A percentile compares a stretch with the other conserved stretches of the same genome.
These are phyloP conservation scores for Linnemannia hyalina DNA, from an alignment of 192 early-diverging fungal genomes.

Conservation along the genomic window DNA sequence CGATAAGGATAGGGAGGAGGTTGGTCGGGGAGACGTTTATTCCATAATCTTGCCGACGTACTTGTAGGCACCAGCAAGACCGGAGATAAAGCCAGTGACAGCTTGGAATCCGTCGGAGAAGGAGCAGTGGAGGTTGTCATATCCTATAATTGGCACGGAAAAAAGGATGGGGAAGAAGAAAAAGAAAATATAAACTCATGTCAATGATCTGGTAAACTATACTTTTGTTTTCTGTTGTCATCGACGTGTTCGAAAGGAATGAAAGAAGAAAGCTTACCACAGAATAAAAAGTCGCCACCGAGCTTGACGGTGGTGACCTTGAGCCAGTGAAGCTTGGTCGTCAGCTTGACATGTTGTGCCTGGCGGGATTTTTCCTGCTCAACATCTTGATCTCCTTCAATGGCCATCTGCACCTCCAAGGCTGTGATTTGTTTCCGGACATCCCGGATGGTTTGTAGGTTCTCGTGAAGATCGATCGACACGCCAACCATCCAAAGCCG, in stretches of 20 bases:
- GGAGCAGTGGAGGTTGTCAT: conserved; percentile 65
- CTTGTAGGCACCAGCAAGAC: conserved; percentile 64
- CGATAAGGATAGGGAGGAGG: background rate
- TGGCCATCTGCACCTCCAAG: conserved; percentile 30
- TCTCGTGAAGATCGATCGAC: conserved; percentile 73
- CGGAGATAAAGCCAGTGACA: conserved; percentile 65
- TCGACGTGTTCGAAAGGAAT: conserved; percentile 47
- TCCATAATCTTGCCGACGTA: conserved; percentile 53
- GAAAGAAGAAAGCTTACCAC: conserved; percentile 62
- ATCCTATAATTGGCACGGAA: conserved; percentile 54
- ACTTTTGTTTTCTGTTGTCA: background rate
- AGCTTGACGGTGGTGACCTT: conserved; percentile 75
- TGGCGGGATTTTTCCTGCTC: conserved; percentile 31
- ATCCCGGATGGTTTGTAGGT: conserved; percentile 55
- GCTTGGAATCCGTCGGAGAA: conserved; percentile 66
- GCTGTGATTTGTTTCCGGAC: conserved; percentile 41
- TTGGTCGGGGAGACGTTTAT: conserved; percentile 5
- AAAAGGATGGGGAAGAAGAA: conserved; percentile 11
- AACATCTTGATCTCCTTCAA: conserved; percentile 15
- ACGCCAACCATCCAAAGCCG: conserved; percentile 80
- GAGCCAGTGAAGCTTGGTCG: conserved; percentile 67
- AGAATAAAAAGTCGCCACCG: conserved; percentile 79
- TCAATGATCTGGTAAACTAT: background rate
- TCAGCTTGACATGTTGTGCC: conserved; percentile 37
- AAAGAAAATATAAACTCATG: conserved; percentile 13